Evolutionary conservation across 192 early-diverging fungal genomes (phyloP), one percentile per base, ranked within the genome.

Genomic region (Coemansia javaensis): DNA sequence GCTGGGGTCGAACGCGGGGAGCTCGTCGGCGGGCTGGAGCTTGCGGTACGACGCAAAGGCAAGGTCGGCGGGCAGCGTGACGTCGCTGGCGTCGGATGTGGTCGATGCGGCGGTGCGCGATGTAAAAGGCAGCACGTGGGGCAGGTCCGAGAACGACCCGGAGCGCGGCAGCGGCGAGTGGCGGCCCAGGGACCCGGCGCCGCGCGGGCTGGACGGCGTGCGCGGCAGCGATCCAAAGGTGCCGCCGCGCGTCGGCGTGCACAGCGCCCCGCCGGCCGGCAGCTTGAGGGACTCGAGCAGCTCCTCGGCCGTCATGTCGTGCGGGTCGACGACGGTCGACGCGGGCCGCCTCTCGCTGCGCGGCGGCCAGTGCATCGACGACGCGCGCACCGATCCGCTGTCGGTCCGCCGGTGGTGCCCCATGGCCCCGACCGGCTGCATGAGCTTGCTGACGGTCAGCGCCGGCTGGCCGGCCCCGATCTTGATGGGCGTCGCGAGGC

Each of bases 241-340:
- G n/a, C 34, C 33, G 44, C 28, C 21, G n/a, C 57, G 42, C 4
- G 57, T 51, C 5, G 53, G 53, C 30, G 56, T 40, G n/a, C 30
- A 28, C 23, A 53, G 9, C 1, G 30, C 25, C 8, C 24, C n/a
- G 25, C 38, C 31, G 10, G 56, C 12, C n/a, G 69, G 70, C 22
- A 74, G 55, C 31, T 66, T 66, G 9, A 74, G 54, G 24, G 70
- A 65, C 43, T 74, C 63, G 18, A 74, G 43, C 15, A 74, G 59
- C 34, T 74, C 38, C 34, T 74, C 70, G 20, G 70, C 49, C 4
- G 70, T 74, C 58, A 74, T 64, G 13, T 56, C 60, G 14, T 44
- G 47, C 13, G 50, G 30, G 22, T 58, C 58, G 1, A 52, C n/a
- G 18, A 37, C 28, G 9, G 42, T 32, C 38, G 61, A 64, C 28